These are phyloP conservation scores for Trichoderma aggressivum DNA, from an alignment of 2,329 filamentous ascomycete genomes.

Conservation along the genomic window DNA sequence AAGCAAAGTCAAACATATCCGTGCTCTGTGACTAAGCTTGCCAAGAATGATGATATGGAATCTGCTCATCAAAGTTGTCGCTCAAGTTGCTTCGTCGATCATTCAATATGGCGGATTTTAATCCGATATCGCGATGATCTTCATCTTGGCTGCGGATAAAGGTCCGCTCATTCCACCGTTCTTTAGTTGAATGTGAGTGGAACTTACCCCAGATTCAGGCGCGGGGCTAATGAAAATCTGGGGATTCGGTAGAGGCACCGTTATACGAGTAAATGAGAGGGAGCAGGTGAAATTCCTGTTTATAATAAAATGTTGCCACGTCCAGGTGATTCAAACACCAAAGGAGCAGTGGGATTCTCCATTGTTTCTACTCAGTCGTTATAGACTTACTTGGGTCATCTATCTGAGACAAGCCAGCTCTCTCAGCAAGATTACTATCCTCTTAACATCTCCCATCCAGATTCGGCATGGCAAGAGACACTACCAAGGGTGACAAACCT, in stretches of 20 bases:
- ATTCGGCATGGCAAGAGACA: not conserved
- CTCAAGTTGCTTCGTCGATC: not conserved
- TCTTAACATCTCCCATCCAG: not conserved
- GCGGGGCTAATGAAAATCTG: not conserved
- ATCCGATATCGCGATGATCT: not conserved
- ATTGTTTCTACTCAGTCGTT: not conserved
- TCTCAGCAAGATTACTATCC: not conserved
- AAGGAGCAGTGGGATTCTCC: not conserved
- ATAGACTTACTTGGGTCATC: not conserved
- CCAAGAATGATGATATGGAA: not conserved
- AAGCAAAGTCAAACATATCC: not conserved
- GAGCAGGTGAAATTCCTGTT: not conserved
- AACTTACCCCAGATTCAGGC: constrained; percentile 6
- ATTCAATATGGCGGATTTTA: not conserved
- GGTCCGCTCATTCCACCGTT: not conserved
- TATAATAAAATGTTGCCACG: not conserved
- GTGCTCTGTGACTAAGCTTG: not conserved
- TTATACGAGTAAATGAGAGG: not conserved
- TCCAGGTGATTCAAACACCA: not conserved
- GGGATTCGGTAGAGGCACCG: not conserved
- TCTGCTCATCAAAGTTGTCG: not conserved
- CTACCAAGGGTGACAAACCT: not conserved
- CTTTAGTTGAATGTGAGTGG: not conserved
- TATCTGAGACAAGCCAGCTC: not conserved
- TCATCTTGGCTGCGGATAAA: not conserved